Evolutionary conservation across 345 rosid genomes (phyloP).

Genomic region (Citrus cavaleriei): DNA sequence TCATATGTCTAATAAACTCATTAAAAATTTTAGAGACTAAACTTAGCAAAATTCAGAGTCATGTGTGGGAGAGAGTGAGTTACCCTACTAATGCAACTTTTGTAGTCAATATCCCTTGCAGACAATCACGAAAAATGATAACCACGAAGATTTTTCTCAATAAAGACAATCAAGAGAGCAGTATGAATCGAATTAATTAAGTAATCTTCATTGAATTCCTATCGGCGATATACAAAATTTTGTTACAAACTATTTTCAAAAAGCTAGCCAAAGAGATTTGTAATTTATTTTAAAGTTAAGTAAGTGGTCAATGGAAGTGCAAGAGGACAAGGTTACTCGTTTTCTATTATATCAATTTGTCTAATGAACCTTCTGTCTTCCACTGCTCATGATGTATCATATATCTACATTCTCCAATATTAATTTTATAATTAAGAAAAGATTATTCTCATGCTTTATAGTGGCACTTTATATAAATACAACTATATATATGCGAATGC

Average conservation of each 20-base stretch:
- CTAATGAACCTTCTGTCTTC: conserved; percentile 21
- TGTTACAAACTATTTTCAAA: too few species aligned
- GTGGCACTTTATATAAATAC: not conserved
- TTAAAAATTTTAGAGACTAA: not conserved
- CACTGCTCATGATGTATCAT: conserved; percentile 15
- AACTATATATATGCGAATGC: not conserved
- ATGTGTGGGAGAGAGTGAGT: too few species aligned
- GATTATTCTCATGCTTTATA: not conserved
- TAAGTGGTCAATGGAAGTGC: not conserved
- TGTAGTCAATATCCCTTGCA: too few species aligned
- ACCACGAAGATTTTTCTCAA: too few species aligned
- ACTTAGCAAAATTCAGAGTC: not conserved
- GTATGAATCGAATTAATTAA: too few species aligned
- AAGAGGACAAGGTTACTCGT: not conserved
- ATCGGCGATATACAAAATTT: too few species aligned
- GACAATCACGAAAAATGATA: too few species aligned
- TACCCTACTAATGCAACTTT: too few species aligned
- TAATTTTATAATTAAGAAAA: not conserved
- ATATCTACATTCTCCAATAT: not conserved
- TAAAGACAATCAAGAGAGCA: too few species aligned
- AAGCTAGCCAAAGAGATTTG: too few species aligned
- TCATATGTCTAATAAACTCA: not conserved
- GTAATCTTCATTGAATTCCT: too few species aligned
- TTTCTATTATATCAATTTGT: not conserved
- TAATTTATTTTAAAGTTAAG: too few species aligned